Percentiles rank a stretch among this genome's conserved stretches.
Evolutionary conservation across 2,329 filamentous ascomycete species (phyloP).

Genomic region (Diaporthe citrichinensis): DNA sequence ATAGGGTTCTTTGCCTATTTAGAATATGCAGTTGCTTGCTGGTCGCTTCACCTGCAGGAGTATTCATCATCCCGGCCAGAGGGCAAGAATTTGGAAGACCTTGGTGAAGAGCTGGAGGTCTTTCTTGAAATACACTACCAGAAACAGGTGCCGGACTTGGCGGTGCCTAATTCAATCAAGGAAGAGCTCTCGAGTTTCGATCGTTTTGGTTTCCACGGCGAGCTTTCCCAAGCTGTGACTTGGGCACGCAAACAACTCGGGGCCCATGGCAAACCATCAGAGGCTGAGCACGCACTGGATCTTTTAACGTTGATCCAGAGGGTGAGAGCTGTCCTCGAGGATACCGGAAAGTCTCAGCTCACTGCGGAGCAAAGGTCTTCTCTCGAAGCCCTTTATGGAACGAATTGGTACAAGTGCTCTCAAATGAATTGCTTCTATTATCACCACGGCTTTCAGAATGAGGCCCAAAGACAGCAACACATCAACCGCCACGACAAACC

Average conservation of each 20-base stretch:
- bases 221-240: neutral
- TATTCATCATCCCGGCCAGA: neutral
- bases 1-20: neutral
- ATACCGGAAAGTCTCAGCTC: neutral
- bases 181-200: neutral
- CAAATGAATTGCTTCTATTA: slow-evolving; percentile 54
- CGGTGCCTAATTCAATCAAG: neutral
- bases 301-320: neutral
- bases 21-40: slow-evolving; percentile 1
- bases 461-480: slow-evolving; percentile 50
- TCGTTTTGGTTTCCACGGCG: neutral
- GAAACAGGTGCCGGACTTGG: neutral
- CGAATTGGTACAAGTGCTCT: neutral
- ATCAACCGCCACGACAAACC: slow-evolving; percentile 53
- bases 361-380: neutral
- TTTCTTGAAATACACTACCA: neutral
- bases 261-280: neutral
- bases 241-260: slow-evolving; percentile 1
- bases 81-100: neutral
- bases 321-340: neutral
- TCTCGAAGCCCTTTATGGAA: neutral
- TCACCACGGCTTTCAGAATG: slow-evolving; percentile 54
- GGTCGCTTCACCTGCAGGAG: neutral
- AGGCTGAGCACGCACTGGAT: slow-evolving; percentile 30
- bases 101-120: neutral